Base-by-base conservation (phyloP, 768 basidiomycete species). In the Pleurotus tuoliensis region DNA sequence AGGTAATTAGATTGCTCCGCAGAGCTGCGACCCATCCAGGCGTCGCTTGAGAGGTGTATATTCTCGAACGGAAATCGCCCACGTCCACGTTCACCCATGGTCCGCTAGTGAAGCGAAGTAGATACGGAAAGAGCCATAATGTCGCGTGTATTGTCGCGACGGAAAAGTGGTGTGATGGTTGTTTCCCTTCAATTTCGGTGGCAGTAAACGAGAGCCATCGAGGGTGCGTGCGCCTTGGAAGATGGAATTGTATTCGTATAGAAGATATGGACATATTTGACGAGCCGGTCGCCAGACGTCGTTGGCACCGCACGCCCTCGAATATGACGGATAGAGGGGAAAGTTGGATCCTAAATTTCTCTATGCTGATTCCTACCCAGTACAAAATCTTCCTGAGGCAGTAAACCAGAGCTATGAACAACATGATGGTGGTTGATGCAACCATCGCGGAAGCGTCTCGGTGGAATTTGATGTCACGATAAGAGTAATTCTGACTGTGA, bases 121-220 rank as follows among this genome's bases (percentile, higher is more conserved):
- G 60, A 6, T 68, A 61, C 4, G 78, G 78, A 60, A 76, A 73
- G 55, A 79, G 58, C 67, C 71, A 75, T 25, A 76, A 47, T 16
- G 66, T 64, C 20, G 65, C 57, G 16, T 65, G 50, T 8, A 72
- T 15, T 12, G 45, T 38, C 4, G 58, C 47, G 11, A 69, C 47
- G 34, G 66, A 63, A 34, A 69, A 49, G 58, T 66, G 56, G 47
- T 57, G 64, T 15, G 62, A 59, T 4, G 57, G 34, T 45, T 74
- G 73, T 44, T 59, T 61, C 61, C 72, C 75, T 37, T 72, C 63
- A 41, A 71, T 66, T 41, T 67, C 62, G 18, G 65, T 18, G 16
- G 64, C 58, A 12, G 58, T 61, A 43, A 73, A 53, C 6, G 71
- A 67, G 12, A 69, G 52, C 65, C 72, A 75, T n/a, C 65, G 66